Percentiles rank a stretch among this genome's conserved stretches.
Evolutionary conservation across 2,329 filamentous ascomycete species (phyloP).

Genomic region (Trichothecium sympodiale): DNA sequence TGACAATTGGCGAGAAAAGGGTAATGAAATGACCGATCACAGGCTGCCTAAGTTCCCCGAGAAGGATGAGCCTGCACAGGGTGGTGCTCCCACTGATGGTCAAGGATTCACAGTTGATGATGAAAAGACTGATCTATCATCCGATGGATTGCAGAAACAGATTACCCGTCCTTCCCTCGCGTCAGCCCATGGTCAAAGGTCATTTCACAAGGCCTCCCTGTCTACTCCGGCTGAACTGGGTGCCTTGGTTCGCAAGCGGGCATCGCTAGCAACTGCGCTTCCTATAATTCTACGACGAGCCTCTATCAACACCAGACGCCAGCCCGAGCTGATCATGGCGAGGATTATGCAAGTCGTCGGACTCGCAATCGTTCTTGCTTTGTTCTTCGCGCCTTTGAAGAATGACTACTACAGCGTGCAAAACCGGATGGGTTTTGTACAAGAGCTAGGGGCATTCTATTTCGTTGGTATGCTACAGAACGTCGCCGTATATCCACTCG

Average conservation of each 20-base stretch:
- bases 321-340: slow-evolving; percentile 52
- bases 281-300: slow-evolving; percentile 58
- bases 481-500: slow-evolving; percentile 60
- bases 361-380: slow-evolving; percentile 48
- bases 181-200: slow-evolving; percentile 21
- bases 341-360: slow-evolving; percentile 58
- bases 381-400: slow-evolving; percentile 63
- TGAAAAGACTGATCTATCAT: background rate
- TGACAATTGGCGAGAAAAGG: slow-evolving; percentile 36
- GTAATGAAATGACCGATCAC: background rate
- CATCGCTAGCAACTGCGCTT: slow-evolving; percentile 51
- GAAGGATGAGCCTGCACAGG: background rate
- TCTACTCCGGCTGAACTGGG: slow-evolving; percentile 63
- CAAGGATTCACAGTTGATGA: background rate
- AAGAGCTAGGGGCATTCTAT: slow-evolving; percentile 61
- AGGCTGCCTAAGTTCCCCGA: background rate
- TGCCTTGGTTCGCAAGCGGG: slow-evolving; percentile 51
- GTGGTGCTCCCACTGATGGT: no score
- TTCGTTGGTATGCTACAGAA: slow-evolving; percentile 74
- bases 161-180: slow-evolving; percentile 8
- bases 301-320: slow-evolving; percentile 56
- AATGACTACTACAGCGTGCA: slow-evolving; percentile 61
- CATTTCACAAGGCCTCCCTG: slow-evolving; percentile 32
- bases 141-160: background rate
- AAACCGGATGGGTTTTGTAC: slow-evolving; percentile 62